Conservation (phyloP, 78 protist genomes). For the Salpingoeca rosetta region DNA sequence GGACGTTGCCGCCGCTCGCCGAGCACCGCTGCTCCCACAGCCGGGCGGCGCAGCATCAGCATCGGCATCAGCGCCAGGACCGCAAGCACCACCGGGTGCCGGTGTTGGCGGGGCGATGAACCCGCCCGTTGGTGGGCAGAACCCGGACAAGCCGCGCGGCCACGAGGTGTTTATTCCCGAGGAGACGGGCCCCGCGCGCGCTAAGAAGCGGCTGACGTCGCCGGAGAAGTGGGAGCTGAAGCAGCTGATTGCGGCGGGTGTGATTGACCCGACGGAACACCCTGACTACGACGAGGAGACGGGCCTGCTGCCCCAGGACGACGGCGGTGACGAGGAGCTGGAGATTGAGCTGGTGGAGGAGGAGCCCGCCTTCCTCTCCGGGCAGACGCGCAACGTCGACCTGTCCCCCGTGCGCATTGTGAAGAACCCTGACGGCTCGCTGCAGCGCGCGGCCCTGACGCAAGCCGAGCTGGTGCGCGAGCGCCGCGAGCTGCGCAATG, state of each 20-base stretch:
- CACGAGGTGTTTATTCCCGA: no score
- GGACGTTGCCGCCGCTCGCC: constrained; percentile 63
- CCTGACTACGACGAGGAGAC: constrained; percentile 59
- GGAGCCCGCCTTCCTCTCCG: constrained; percentile 82
- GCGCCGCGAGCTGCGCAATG: constrained; percentile 73
- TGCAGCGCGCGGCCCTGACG: constrained; percentile 83
- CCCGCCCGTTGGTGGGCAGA: background rate
- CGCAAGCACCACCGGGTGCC: no score
- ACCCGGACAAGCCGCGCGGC: background rate
- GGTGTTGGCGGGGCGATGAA: background rate
- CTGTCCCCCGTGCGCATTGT: constrained; percentile 83
- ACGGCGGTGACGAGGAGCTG: constrained; percentile 60
- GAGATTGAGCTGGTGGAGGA: constrained; percentile 84
- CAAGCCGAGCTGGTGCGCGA: constrained; percentile 73
- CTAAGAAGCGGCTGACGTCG: constrained; percentile 55
- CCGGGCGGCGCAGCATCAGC: background rate
- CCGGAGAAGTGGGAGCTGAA: constrained; percentile 78
- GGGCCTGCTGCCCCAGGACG: constrained; percentile 31
- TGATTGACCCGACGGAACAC: constrained; percentile 36
- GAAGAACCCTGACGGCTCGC: constrained; percentile 88
- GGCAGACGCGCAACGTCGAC: constrained; percentile 37
- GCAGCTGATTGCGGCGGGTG: constrained; percentile 79
- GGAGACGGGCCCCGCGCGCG: background rate
- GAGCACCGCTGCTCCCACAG: background rate
- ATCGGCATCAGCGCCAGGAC: no score